Evolutionary conservation across 805 yeast species (phyloP).

Genomic region (Candida michaelii): DNA sequence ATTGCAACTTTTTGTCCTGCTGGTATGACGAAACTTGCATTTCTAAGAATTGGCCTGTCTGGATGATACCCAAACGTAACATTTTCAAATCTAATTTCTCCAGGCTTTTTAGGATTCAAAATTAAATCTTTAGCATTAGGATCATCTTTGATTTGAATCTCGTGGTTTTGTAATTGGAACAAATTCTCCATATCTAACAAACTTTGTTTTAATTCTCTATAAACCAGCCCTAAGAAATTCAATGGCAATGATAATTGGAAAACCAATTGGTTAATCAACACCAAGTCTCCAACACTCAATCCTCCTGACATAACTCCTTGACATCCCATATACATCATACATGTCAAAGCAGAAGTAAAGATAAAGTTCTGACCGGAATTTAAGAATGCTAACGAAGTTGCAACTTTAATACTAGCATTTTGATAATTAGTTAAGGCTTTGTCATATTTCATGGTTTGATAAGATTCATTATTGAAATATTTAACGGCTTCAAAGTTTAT

Average conservation of each 20-base stretch:
- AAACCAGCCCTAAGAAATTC: conserved; percentile 92
- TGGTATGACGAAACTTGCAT: conserved; percentile 82
- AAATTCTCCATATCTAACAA: conserved; percentile 93
- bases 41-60: conserved; percentile 77
- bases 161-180: conserved; percentile 78
- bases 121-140: conserved; percentile 62
- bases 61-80: conserved; percentile 92
- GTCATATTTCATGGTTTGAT: conserved; percentile 80
- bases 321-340: conserved; percentile 98
- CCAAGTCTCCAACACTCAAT: conserved; percentile 91
- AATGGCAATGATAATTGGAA: conserved; percentile 94
- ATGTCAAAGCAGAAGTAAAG: conserved; percentile 85
- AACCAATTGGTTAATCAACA: conserved; percentile 90
- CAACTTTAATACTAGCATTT: conserved; percentile 72
- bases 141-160: conserved; percentile 61
- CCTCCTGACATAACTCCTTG: conserved; percentile 83
- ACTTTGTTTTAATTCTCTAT: conserved; percentile 91
- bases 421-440: conserved; percentile 71
- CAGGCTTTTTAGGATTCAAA: conserved; percentile 48
- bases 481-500: conserved; percentile 94
- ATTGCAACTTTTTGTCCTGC: conserved; percentile 90
- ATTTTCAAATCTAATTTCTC: conserved; percentile 84
- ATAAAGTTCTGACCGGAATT: conserved; percentile 80
- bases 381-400: conserved; percentile 75
- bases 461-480: conserved; percentile 86